Evolutionary conservation across 331 rosid species (phyloP), one percentile per base, ranked within the genome.

Genomic region (Arachis monticola): DNA sequence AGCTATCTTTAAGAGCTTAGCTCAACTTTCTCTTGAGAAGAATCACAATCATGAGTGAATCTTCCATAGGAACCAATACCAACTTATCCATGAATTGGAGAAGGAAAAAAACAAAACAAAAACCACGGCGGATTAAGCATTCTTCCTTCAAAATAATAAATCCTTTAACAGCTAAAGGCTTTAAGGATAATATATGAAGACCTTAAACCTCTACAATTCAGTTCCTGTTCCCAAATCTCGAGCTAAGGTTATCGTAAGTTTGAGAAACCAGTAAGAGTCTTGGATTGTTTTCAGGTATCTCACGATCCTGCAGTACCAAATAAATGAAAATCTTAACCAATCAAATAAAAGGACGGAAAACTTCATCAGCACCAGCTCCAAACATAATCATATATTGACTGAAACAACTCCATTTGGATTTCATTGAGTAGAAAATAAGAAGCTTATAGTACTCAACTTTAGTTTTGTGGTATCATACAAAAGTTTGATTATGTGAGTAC

Each of bases 251-350:
- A n/a, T 87, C 73, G 2, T 74, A 82, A 40, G 56, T 83, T 73
- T 46, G 77, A 57, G 87, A 47, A 50, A 92, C 99, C 61, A 71
- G 52, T 17, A 81, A 0, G 22, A 92, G 90, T 62, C 99, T 86
- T 14, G 96, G 92, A 82, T 95, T 97, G 42, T 92, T 93, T 72
- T 71, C 84, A 17, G 97, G 99, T 63, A 95, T 85, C 78, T 90
- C 86, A 0, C 97, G 93, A 7, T 74, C 84, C 97, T 95, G 86
- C 75, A 85, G 69, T 83, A 79, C 27, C 53, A 68, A 48, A 72
- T 5, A 76, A 52, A 58, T 31, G 69, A 73, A 11, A 40, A 71
- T 27, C 31, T 8, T 13, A 51, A 62, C 11, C 32, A 55, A 6
- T 52, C 17, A 78, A 55, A 8, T 50, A 52, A 64, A 10, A 46